A percentile compares a stretch with the other conserved stretches of the same genome.
Evolutionary conservation across 2,329 filamentous ascomycete species (phyloP).

Genomic region (Thyridium curvatum): DNA sequence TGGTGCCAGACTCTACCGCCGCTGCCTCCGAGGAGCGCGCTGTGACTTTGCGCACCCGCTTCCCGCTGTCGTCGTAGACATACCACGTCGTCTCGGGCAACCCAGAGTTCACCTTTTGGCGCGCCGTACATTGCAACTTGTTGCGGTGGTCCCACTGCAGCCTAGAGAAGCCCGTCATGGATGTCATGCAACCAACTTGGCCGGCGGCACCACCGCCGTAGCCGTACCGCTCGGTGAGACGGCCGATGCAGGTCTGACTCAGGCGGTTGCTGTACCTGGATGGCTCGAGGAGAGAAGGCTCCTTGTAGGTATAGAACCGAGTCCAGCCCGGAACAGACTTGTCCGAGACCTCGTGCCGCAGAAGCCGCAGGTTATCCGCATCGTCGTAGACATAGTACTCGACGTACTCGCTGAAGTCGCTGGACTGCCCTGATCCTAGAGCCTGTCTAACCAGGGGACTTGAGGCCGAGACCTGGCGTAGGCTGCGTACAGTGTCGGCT

Average conservation of each 20-base stretch:
- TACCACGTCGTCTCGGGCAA: slow-evolving; percentile 16
- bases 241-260: not conserved
- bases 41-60: slow-evolving; percentile 16
- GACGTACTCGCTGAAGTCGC: no score
- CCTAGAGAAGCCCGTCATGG: not conserved
- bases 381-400: slow-evolving; percentile 11
- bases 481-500: no score
- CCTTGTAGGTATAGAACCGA: slow-evolving; percentile 7
- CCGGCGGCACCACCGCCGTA: not conserved
- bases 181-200: not conserved
- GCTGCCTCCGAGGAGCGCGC: slow-evolving; percentile 1
- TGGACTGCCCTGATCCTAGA: no score
- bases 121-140: slow-evolving; percentile 1
- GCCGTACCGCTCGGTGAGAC: no score
- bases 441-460: no score
- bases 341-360: slow-evolving; percentile 6
- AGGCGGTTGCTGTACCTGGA: slow-evolving; percentile 6
- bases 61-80: slow-evolving; percentile 12
- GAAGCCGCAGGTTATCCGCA: slow-evolving; percentile 8
- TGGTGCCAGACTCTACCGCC: no score
- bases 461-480: no score
- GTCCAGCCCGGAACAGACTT: slow-evolving; percentile 7
- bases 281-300: slow-evolving; percentile 4
- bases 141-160: not conserved
- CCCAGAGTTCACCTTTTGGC: not conserved